Conservation (phyloP, 768 basidiomycete genomes). For the Leccinum pellstonianum region DNA sequence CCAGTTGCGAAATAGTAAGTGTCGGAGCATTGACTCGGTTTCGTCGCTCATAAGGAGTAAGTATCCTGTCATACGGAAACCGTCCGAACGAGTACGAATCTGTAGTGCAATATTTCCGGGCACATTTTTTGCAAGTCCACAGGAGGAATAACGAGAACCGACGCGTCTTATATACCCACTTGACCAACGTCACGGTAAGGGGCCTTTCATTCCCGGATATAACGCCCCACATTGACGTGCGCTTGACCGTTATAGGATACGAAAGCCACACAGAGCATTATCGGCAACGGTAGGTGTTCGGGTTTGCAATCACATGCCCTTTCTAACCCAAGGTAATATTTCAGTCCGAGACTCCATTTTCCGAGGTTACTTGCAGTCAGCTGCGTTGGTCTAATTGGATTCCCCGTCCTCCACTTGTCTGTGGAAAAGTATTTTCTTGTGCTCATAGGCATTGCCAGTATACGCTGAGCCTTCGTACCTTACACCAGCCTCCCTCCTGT, state of each 20-base stretch:
- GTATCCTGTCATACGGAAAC: conserved; percentile 80
- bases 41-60: conserved; percentile 28
- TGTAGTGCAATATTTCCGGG: conserved; percentile 83
- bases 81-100: conserved; percentile 80
- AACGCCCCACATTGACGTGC: conserved; percentile 3
- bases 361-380: conserved; percentile 70
- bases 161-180: conserved; percentile 77
- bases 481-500: conserved; percentile 1
- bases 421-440: conserved; percentile 8
- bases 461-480: conserved; percentile 5
- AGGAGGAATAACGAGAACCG: conserved; percentile 75
- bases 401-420: neutral
- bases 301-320: neutral
- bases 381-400: conserved; percentile 57
- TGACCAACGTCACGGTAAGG: conserved; percentile 76
- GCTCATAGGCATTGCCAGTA: conserved; percentile 1
- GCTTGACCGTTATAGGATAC: conserved; percentile 54
- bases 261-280: conserved; percentile 79
- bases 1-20: conserved; percentile 78
- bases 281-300: conserved; percentile 63
- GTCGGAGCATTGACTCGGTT: neutral
- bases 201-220: neutral
- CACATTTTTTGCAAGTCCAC: conserved; percentile 81
- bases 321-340: conserved; percentile 11
- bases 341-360: conserved; percentile 74